phyloP scores from a whole-genome alignment of 176 grass and related monocot genomes.

The Puccinellia tenuiflora region DNA sequence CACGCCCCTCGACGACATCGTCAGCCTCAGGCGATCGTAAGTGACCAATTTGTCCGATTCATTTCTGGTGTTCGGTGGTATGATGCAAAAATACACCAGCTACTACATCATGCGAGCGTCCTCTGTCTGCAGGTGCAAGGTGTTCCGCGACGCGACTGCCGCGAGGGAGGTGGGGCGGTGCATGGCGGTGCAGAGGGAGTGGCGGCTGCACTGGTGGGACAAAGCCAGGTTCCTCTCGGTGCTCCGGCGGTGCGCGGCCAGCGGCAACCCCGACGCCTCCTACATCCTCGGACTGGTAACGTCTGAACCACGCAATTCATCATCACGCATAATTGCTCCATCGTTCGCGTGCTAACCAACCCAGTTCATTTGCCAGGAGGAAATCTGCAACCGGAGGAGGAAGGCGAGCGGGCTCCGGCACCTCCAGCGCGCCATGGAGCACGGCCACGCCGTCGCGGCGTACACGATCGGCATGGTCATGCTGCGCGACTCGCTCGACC shows the following conservation, averaged over 20 bases:
- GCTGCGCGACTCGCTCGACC: neutral
- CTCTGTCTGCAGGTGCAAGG: conserved; percentile 27
- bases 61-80: neutral
- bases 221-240: conserved; percentile 29
- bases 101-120: neutral
- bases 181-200: conserved; percentile 39
- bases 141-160: conserved; percentile 20
- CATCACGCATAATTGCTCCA: neutral
- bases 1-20: conserved; percentile 24
- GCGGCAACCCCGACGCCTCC: conserved; percentile 29
- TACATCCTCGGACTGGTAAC: conserved; percentile 43
- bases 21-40: conserved; percentile 39
- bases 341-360: neutral
- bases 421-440: conserved; percentile 25
- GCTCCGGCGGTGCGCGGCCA: conserved; percentile 29
- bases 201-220: conserved; percentile 45
- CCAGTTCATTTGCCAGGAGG: conserved; percentile 15
- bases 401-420: conserved; percentile 13
- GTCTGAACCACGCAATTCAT: neutral
- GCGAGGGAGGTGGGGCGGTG: conserved; percentile 25
- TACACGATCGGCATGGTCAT: conserved; percentile 34
- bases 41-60: neutral
- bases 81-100: too few relatives aligned
- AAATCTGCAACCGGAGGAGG: conserved; percentile 29
- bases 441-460: conserved; percentile 5